Evolutionary conservation across 2,329 filamentous ascomycete species (phyloP).

Genomic region (Trichocomaceae sp.): DNA sequence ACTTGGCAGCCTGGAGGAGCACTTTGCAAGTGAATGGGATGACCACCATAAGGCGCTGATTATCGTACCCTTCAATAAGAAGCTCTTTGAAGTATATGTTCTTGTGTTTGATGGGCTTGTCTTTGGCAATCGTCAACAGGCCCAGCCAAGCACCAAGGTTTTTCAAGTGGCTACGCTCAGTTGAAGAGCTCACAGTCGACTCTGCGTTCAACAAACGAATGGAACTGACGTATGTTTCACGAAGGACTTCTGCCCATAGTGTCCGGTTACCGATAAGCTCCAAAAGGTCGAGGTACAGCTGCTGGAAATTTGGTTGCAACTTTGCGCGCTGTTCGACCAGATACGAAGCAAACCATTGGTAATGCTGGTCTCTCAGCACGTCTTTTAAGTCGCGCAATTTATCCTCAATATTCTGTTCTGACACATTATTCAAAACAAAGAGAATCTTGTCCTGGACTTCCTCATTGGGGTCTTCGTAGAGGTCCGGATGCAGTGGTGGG

Average conservation of each 20-base stretch:
- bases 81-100: slow-evolving; percentile 97
- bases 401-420: slow-evolving; percentile 74
- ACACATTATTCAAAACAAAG: slow-evolving; percentile 95
- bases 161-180: slow-evolving; percentile 82
- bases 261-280: slow-evolving; percentile 70
- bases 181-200: slow-evolving; percentile 71
- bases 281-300: slow-evolving; percentile 84
- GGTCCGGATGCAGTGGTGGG: slow-evolving; percentile 53
- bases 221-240: slow-evolving; percentile 85
- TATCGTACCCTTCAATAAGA: slow-evolving; percentile 87
- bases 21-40: slow-evolving; percentile 99
- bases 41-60: slow-evolving; percentile 80
- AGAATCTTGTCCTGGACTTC: slow-evolving; percentile 88
- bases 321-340: slow-evolving; percentile 94
- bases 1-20: slow-evolving; percentile 73
- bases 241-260: slow-evolving; percentile 81
- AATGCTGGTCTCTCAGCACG: slow-evolving; percentile 70
- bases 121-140: slow-evolving; percentile 81
- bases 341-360: slow-evolving; percentile 95
- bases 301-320: slow-evolving; percentile 93
- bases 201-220: slow-evolving; percentile 86
- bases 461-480: slow-evolving; percentile 75
- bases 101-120: slow-evolving; percentile 91
- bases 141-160: slow-evolving; percentile 93
- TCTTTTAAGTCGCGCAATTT: slow-evolving; percentile 79